A percentile compares a stretch with the other conserved stretches of the same genome.
Evolutionary conservation across 768 basidiomycete genomes (phyloP).

Genomic region (Fistulinella prunicolor): DNA sequence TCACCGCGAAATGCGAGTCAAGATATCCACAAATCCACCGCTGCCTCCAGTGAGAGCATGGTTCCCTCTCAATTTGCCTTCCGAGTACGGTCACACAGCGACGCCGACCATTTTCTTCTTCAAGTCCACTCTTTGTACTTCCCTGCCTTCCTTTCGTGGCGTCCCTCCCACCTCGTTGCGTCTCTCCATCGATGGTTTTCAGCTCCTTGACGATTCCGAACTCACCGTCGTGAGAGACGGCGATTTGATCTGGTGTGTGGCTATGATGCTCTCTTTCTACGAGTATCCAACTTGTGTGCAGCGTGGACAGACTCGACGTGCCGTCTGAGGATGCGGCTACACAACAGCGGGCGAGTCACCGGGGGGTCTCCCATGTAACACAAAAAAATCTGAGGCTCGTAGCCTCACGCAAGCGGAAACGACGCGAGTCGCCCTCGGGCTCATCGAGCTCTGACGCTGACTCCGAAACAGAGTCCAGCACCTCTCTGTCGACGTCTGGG

Average conservation of each 20-base stretch:
- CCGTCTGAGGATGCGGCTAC: not conserved
- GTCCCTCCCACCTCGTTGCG: slow-evolving; percentile 3
- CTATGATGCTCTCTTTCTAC: too few species aligned
- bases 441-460: slow-evolving; percentile 24
- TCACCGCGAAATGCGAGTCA: slow-evolving; percentile 43
- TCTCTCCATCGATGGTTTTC: slow-evolving; percentile 29
- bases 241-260: slow-evolving; percentile 25
- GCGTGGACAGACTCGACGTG: slow-evolving; percentile 14
- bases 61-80: slow-evolving; percentile 37
- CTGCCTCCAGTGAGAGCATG: slow-evolving; percentile 51
- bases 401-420: slow-evolving; percentile 26
- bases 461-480: slow-evolving; percentile 14
- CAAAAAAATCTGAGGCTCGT: not conserved
- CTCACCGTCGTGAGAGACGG: slow-evolving; percentile 28
- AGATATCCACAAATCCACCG: slow-evolving; percentile 46
- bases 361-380: not conserved
- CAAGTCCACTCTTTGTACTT: slow-evolving; percentile 19
- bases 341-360: not conserved
- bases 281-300: slow-evolving; percentile 6
- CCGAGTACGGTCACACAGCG: not conserved
- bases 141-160: slow-evolving; percentile 10
- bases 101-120: slow-evolving; percentile 11
- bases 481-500: slow-evolving; percentile 18
- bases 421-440: slow-evolving; percentile 10
- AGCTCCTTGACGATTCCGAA: slow-evolving; percentile 27